Evolutionary conservation across 2,329 filamentous ascomycete species (phyloP), one percentile per base, ranked within the genome.

Genomic region (Cephalotrichum gorgonifer): DNA sequence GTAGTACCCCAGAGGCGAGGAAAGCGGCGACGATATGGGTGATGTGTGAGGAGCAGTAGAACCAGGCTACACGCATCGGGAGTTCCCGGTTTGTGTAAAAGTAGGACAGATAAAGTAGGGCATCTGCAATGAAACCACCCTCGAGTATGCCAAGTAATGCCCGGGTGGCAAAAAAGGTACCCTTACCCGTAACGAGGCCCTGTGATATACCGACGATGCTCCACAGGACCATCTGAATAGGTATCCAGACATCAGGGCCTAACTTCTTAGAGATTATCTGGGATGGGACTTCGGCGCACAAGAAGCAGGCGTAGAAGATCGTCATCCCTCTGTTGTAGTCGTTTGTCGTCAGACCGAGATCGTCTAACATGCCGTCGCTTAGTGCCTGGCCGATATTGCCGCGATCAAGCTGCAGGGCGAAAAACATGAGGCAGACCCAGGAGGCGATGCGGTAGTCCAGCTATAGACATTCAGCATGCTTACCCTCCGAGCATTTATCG

Each of bases 191-290:
- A 2, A 73, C 55, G 59, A 65, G 68, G 47, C 63, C 70, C 56
- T 78, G 76, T 3, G 63, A 64, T 11, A 64, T 61, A 0, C 76
- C 71, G 7, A 79, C 70, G 4, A 78, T 54, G 54, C 72, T 77
- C 76, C 75, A 79, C 4, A 71, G 64, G 6, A 72, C 62, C 67
- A 82, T 78, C 55, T 79, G 76, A 45, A 74, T 63, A 0, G 78
- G 79, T 44, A 81, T 79, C 76, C 76, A 81, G 25, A 73, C 69
- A 52, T 81, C 77, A 1, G 75, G 75, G 0, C 74, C 78, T 48
- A 78, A 59, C 68, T 69, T 78, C 59, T 82, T 78, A 51, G 66
- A 70, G 35, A 82, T 64, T n/a, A 84, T 64, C 56, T 83, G 78
- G 0, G 76, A 81, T 0, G 80, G 80, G 1, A 84, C 64, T 47